phyloP scores from a whole-genome alignment of 2,329 filamentous ascomycete genomes.

The Zymoseptoria tritici region DNA sequence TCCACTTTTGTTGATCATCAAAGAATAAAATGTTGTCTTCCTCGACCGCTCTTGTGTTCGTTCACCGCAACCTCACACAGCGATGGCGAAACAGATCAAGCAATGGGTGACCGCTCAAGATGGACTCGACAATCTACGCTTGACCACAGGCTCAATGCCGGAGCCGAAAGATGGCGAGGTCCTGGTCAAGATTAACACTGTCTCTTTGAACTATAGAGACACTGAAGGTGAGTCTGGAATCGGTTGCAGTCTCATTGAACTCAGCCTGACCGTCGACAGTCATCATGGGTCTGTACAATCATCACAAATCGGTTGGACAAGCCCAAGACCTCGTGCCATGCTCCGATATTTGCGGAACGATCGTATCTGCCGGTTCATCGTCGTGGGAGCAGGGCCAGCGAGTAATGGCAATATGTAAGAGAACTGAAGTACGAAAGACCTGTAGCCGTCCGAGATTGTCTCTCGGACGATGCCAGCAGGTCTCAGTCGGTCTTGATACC shows the following conservation, averaged over 20 bases:
- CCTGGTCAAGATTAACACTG: constrained; percentile 45
- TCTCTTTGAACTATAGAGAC: constrained; percentile 49
- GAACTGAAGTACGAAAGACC: too few relatives aligned
- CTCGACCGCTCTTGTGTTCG: background rate
- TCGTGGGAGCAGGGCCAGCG: constrained; percentile 53
- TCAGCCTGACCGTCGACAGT: constrained; percentile 37
- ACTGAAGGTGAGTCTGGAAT: constrained; percentile 34
- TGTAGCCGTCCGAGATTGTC: too few relatives aligned
- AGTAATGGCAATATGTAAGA: constrained; percentile 53
- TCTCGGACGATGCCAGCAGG: too few relatives aligned
- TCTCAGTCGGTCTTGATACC: too few relatives aligned
- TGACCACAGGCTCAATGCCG: constrained; percentile 30
- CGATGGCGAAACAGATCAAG: constrained; percentile 7
- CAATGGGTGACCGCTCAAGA: constrained; percentile 37
- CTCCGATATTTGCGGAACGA: constrained; percentile 62
- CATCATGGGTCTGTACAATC: constrained; percentile 57
- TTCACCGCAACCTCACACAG: background rate
- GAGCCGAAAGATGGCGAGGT: constrained; percentile 37
- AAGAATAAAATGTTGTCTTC: background rate
- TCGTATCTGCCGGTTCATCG: constrained; percentile 44
- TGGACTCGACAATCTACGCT: constrained; percentile 36
- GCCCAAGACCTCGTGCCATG: constrained; percentile 51
- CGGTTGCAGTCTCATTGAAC: background rate
- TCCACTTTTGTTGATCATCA: background rate
- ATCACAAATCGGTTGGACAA: constrained; percentile 50